Evolutionary conservation across 345 rosid species (phyloP).

Genomic region (Pistacia vera): DNA sequence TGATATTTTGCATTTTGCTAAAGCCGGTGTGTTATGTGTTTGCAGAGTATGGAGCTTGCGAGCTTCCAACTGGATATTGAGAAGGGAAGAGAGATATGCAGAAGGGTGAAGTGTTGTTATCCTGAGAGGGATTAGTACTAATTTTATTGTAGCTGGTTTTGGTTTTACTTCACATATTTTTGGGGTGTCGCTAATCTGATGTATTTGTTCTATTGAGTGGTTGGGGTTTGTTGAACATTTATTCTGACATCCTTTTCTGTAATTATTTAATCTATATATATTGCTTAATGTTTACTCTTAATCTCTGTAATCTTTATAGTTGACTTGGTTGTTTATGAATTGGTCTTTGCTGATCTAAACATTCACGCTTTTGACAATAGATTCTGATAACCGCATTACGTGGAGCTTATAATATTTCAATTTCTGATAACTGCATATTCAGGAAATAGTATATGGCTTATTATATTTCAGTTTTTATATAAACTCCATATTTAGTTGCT

Average conservation of each 20-base stretch:
- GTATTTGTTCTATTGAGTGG: not conserved
- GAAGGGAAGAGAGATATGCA: not conserved
- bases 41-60: constrained; percentile 67
- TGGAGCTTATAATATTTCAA: too few species aligned
- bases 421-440: too few species aligned
- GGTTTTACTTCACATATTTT: not conserved
- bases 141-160: not conserved
- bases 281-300: not conserved
- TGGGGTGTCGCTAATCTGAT: not conserved
- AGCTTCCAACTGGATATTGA: constrained; percentile 68
- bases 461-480: too few species aligned
- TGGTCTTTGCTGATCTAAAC: too few species aligned
- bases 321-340: too few species aligned
- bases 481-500: too few species aligned
- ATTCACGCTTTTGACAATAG: too few species aligned
- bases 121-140: not conserved
- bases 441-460: too few species aligned
- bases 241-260: not conserved
- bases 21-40: not conserved
- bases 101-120: not conserved
- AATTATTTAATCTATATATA: not conserved
- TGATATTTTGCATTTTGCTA: too few species aligned
- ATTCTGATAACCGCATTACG: too few species aligned
- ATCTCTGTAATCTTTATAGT: not conserved
- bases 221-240: not conserved